A percentile compares a stretch with the other conserved stretches of the same genome.
Evolutionary conservation across 148 eudicot species (phyloP).

Genomic region (Persicaria tinctoria): DNA sequence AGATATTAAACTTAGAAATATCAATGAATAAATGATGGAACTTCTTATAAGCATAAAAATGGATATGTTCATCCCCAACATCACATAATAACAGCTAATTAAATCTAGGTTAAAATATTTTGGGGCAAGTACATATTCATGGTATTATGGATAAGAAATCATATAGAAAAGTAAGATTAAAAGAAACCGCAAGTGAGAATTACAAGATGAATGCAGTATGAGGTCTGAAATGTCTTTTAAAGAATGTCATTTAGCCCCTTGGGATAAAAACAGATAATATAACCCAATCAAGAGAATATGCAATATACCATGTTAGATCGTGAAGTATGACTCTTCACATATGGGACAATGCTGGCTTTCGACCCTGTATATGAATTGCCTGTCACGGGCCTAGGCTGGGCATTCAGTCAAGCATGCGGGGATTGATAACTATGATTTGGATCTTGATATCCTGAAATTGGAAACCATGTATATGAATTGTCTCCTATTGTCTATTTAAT

Average conservation of each 20-base stretch:
- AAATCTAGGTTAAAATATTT: no score
- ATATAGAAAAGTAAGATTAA: not conserved
- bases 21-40: not conserved
- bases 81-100: no score
- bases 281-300: not conserved
- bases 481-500: no score
- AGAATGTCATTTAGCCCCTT: not conserved
- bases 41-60: not conserved
- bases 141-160: not conserved
- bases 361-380: constrained; percentile 22
- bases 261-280: not conserved
- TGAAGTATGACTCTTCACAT: constrained; percentile 36
- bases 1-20: not conserved
- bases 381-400: constrained; percentile 25
- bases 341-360: constrained; percentile 24
- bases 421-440: constrained; percentile 43
- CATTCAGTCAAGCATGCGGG: constrained; percentile 50
- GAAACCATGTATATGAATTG: no score
- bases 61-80: no score
- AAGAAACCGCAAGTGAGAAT: not conserved
- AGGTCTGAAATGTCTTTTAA: not conserved
- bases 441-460: constrained; percentile 47
- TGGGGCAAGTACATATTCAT: not conserved
- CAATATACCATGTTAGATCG: constrained; percentile 46
- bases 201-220: not conserved